Percentiles rank a stretch among this genome's conserved stretches.
Evolutionary conservation across 805 yeast genomes (phyloP).

Genomic region (Ogataea polymorpha): DNA sequence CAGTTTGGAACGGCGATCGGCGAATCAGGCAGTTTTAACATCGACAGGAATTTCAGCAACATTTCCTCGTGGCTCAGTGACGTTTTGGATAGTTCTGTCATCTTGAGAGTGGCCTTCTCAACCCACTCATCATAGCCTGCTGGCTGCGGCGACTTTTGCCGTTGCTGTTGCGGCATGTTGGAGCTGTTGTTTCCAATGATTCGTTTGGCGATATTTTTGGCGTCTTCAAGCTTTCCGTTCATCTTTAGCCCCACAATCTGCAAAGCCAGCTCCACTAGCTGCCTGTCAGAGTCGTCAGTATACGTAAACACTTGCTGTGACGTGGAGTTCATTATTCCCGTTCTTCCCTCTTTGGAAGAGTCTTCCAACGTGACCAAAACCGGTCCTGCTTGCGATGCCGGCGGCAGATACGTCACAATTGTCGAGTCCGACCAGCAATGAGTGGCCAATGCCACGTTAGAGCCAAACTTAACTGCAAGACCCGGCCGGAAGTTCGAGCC

Average conservation of each 20-base stretch:
- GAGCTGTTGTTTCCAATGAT: conserved; percentile 68
- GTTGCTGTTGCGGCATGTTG: conserved; percentile 19
- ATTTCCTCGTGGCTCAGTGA: conserved; percentile 48
- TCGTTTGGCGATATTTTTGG: conserved; percentile 86
- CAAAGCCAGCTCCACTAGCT: conserved; percentile 88
- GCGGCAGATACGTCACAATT: conserved; percentile 90
- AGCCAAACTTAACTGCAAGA: conserved; percentile 81
- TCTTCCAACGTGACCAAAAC: conserved; percentile 78
- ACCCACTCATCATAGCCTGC: conserved; percentile 43
- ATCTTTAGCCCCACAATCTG: conserved; percentile 96
- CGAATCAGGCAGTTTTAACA: conserved; percentile 66
- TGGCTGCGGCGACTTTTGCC: conserved; percentile 14
- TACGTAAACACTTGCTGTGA: conserved; percentile 76
- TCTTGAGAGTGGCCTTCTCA: conserved; percentile 49
- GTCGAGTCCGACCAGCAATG: conserved; percentile 97
- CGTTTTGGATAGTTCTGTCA: conserved; percentile 44
- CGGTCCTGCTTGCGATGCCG: conserved; percentile 85
- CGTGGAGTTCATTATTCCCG: conserved; percentile 15
- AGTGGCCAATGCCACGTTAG: conserved; percentile 72
- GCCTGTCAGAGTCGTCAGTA: conserved; percentile 92
- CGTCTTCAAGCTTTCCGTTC: conserved; percentile 95
- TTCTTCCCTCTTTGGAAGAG: conserved; percentile 13
- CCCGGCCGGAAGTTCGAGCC: conserved; percentile 88
- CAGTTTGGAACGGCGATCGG: conserved; percentile 63
- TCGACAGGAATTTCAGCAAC: conserved; percentile 46